Base-by-base conservation (phyloP, 169 alveolate species). In the Cystoisospora suis region DNA sequence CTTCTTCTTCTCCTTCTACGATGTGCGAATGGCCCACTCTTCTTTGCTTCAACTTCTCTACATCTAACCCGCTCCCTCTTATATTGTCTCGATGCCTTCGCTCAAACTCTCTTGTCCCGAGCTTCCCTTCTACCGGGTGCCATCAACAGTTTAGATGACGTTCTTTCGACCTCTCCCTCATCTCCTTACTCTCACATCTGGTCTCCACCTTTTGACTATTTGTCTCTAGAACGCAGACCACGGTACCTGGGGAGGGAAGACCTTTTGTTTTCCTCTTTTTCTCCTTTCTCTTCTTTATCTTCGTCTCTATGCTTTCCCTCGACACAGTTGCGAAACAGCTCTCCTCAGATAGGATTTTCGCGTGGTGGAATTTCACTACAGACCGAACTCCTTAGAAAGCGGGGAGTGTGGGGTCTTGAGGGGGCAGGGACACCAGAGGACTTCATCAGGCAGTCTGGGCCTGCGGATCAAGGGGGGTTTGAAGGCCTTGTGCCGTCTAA, bases 401-500 rank as follows among this genome's bases (percentile, higher is more conserved):
- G 77, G 5, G 77, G 77, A 15, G 44, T 36, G 45, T 36, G 34
- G 42, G 77, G 3, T 23, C 27, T 72, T 17, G 83, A 72, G 20
- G 83, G 58, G 34, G 83, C 83, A 4, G 49, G 58, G 3, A 53
- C 58, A 12, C 83, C 83, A 53, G 34, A 4, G 83, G 83, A 72
- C 83, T 72, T 6, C 47, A 7, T 38, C 42, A 3, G 83, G 27
- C 23, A 40, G 53, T 27, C 6, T 46, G 56, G 58, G 27, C 83
- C 83, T 27, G 83, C 56, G 42, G 83, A 72, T 46, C 46, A 38
- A 5, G 83, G 58, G 12, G 15, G 23, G 5, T 23, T 7, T 29
- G 83, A 72, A 36, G 83, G 56, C 83, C 34, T 72, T 23, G 36
- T 72, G 83, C 46, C 83, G n/a, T 5, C 83, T 46, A 40, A 72